phyloP scores from a whole-genome alignment of 2,329 filamentous ascomycete species.

The Thelonectria olida region DNA sequence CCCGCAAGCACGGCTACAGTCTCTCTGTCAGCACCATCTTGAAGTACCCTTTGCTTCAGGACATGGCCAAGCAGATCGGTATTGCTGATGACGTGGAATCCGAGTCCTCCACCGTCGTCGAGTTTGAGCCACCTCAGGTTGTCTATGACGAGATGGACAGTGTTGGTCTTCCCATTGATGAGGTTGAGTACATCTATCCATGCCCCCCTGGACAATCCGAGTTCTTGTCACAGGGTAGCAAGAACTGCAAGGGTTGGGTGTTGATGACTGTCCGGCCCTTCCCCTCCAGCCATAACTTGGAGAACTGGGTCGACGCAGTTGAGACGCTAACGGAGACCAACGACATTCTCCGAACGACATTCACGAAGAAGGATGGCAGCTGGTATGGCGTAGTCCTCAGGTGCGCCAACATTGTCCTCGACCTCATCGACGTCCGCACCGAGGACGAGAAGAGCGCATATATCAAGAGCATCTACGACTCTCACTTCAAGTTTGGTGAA shows the following conservation, averaged over 20 bases:
- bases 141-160: neutral
- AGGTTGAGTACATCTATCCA: conserved; percentile 36
- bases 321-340: conserved; percentile 28
- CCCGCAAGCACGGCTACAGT: conserved; percentile 32
- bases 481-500: conserved; percentile 42
- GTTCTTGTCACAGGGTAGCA: conserved; percentile 38
- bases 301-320: conserved; percentile 32
- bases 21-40: conserved; percentile 38
- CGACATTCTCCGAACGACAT: conserved; percentile 39
- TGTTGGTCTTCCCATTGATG: neutral
- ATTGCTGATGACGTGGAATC: neutral
- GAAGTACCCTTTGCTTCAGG: conserved; percentile 23
- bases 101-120: neutral
- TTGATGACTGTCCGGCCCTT: conserved; percentile 39
- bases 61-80: conserved; percentile 8
- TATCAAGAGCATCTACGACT: conserved; percentile 37
- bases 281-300: conserved; percentile 19
- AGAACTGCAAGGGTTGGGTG: conserved; percentile 31
- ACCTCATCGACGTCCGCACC: conserved; percentile 17
- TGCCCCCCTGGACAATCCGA: conserved; percentile 43
- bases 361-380: conserved; percentile 18
- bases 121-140: conserved; percentile 10
- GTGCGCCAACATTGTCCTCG: conserved; percentile 21
- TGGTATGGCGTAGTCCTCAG: conserved; percentile 37
- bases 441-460: conserved; percentile 35